Percentiles rank a stretch among this genome's conserved stretches.
Evolutionary conservation across 2,329 filamentous ascomycete species (phyloP).

Genomic region (Cordyceps sp.): DNA sequence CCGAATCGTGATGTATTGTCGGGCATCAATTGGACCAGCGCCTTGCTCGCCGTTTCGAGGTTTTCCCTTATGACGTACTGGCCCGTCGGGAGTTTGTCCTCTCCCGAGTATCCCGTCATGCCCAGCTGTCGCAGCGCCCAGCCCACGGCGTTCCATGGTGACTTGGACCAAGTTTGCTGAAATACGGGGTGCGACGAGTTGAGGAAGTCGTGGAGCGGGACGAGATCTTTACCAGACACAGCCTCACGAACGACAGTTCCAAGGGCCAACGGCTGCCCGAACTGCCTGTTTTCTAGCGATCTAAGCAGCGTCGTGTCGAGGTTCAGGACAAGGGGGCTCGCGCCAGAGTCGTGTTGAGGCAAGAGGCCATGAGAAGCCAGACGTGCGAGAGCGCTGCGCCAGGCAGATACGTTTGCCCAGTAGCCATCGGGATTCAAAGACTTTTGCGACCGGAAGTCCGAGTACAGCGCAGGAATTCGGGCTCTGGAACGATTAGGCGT

Average conservation of each 20-base stretch:
- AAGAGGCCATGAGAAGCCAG: slow-evolving; percentile 47
- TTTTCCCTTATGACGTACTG: slow-evolving; percentile 51
- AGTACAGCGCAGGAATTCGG: slow-evolving; percentile 73
- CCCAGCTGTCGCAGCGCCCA: slow-evolving; percentile 65
- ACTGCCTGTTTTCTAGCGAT: slow-evolving; percentile 59
- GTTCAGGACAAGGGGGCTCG: slow-evolving; percentile 33
- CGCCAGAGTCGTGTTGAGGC: slow-evolving; percentile 20
- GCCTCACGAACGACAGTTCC: slow-evolving; percentile 65
- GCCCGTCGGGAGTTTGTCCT: slow-evolving; percentile 41
- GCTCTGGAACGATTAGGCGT: slow-evolving; percentile 29
- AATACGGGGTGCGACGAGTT: slow-evolving; percentile 53
- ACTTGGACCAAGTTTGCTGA: slow-evolving; percentile 47
- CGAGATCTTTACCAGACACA: slow-evolving; percentile 48
- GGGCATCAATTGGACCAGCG: slow-evolving; percentile 28
- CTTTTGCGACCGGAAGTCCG: slow-evolving; percentile 62
- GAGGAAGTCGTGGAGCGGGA: slow-evolving; percentile 56
- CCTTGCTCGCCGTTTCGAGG: slow-evolving; percentile 39
- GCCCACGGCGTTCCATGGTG: slow-evolving; percentile 52
- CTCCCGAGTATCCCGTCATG: slow-evolving; percentile 30
- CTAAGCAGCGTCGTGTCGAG: slow-evolving; percentile 48
- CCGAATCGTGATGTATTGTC: slow-evolving; percentile 38
- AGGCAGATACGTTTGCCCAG: slow-evolving; percentile 61
- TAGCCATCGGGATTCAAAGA: slow-evolving; percentile 75
- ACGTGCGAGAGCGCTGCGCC: slow-evolving; percentile 57
- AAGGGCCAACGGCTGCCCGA: slow-evolving; percentile 66